Conservation (phyloP, 306 rosid species). For the Pachyrhizus erosus region DNA sequence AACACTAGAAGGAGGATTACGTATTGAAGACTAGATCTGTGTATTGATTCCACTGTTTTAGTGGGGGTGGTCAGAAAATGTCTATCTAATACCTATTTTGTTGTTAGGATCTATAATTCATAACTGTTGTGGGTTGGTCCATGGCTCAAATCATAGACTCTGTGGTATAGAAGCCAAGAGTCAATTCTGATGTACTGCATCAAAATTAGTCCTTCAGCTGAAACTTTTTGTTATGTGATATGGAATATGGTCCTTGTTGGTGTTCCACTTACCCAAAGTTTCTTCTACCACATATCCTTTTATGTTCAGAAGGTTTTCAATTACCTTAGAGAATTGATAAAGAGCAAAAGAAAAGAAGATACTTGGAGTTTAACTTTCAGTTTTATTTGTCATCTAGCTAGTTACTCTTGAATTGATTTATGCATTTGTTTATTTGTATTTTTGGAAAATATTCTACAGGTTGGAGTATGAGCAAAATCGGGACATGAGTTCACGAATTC, state of each 20-base stretch:
- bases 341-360: not conserved
- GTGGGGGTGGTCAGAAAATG: not conserved
- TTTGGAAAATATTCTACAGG: conserved; percentile 54
- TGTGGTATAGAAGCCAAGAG: not conserved
- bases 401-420: conserved; percentile 13
- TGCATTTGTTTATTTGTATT: conserved; percentile 29
- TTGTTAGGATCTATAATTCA: not conserved
- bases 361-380: conserved; percentile 22
- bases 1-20: not conserved
- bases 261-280: not conserved
- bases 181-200: not conserved
- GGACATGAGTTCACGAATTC: conserved; percentile 78
- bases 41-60: conserved; percentile 18
- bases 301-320: conserved; percentile 16
- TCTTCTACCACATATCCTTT: not conserved
- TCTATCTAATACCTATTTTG: not conserved
- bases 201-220: not conserved
- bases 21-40: not conserved
- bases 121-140: not conserved
- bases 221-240: not conserved
- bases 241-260: not conserved
- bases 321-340: conserved; percentile 1
- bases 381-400: not conserved
- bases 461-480: conserved; percentile 97
- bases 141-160: not conserved